Evolutionary conservation across 2,329 filamentous ascomycete species (phyloP), one percentile per base, ranked within the genome.

Genomic region (Calonectria hawksworthii): DNA sequence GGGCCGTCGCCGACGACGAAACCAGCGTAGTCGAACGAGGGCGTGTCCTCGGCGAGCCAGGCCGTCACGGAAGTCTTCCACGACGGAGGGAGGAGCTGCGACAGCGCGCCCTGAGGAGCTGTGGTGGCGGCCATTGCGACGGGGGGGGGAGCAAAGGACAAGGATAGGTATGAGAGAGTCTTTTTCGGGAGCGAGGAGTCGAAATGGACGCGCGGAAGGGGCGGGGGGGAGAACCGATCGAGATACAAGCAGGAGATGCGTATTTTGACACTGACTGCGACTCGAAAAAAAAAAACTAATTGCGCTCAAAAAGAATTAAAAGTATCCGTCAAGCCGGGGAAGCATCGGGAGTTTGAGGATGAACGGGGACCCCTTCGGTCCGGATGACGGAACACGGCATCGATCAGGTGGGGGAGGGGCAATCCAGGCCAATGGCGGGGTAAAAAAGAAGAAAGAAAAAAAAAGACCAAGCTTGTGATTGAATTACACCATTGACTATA

Each of bases 1-100:
- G 87, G 85, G 34, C 86, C 87, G 50, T 94, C 92, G 77, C 97
- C 97, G 30, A 99, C 97, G 9, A 99, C 97, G 85, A 98, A 99
- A 75, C 97, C 97, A 82, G 95, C 97, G 84, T 98, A 98, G 89
- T 99, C 97, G 86, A 98, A 96, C 68, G 95, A 97, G 6, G 97
- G 97, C 4, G 96, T 98, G 87, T 99, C 97, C 87, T 99, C 97
- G 82, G 96, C 94, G 18, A 98, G 93, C 97, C 97, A 99, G 81
- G 91, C 87, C 30, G 93, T 91, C 76, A 98, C 92, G 78, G 93
- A 91, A 65, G 93, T 90, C 84, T 96, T 98, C 92, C 95, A 98
- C 77, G 93, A 94, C 28, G 93, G 91, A 0, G 96, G 96, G 54
- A 99, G 92, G 77, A 99, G 92, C 84, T 98, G 92, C 81, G 87